Evolutionary conservation across 805 yeast species (phyloP), one percentile per base, ranked within the genome.

Genomic region (Yarrowia keelungensis): DNA sequence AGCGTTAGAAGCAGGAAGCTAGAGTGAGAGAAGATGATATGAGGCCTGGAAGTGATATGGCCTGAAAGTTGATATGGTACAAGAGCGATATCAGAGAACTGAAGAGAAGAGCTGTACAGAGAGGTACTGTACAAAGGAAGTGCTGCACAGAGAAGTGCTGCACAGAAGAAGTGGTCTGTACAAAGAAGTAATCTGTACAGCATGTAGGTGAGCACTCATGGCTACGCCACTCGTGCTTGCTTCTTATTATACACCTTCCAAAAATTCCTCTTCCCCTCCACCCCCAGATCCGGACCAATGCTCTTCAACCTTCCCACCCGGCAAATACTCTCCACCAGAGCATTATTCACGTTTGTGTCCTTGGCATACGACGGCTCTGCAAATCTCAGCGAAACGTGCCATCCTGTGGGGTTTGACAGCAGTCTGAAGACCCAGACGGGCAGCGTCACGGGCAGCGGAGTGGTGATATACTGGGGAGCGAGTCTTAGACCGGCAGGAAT

Each of bases 301-400:
- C 82, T 75, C 68, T 84, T 83, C 68, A 85, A 76, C 67, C 84
- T 81, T 39, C 89, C 89, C 39, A 75, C 72, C 9, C 73, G 70
- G 51, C 78, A 74, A 8, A 79, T 71, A 5, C 72, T 70, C 47
- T 74, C 76, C 38, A 73, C 70, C 10, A 76, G 53, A 16, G 70
- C 71, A 14, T 69, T 72, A 15, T 62, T 58, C 8, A 70, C 43
- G 26, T 70, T 39, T 8, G 67, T 50, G 35, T 70, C 69, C 22
- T 69, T 69, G 5, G 71, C 67, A 14, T 70, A 59, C 41, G 75
- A 38, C 3, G 78, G 76, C 53, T 73, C 74, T 12, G 76, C 76
- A 12, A 76, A 26, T 14, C 77, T 69, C 7, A 77, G 67, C 10
- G 77, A 73, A 12, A 73, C 74, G 8, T 75, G 56, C 45, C 77